Base-by-base conservation (phyloP, 306 rosid species). In the Lathyrus oleraceus region DNA sequence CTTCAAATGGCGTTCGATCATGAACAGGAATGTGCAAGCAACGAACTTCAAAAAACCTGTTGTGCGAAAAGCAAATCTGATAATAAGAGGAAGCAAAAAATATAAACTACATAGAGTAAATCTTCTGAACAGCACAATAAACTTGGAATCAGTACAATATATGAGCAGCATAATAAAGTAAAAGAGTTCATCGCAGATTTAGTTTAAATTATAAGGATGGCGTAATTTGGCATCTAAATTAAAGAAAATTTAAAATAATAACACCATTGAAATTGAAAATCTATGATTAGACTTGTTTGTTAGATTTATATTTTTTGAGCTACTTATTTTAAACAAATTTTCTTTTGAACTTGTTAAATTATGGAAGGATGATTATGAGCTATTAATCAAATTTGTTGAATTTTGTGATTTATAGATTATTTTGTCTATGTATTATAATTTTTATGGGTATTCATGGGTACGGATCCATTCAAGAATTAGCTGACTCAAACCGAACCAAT, bases 1-100 rank as follows among this genome's bases (percentile, higher is more conserved):
- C 99, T 94, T 94, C 91, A 79, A 94, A 91, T 49, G 92, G 90
- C 20, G 96, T 94, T 75, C 88, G 88, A 74, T 94, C 99, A 2
- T 71, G 77, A 67, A 77, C 85, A 45, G 99, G 99, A 71, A 94
- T 83, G 70, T 94, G 95, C 84, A 94, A 80, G 84, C 99, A 94
- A 56, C 86, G 85, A 80, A 94, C 97, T 85, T 91, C 96, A 12
- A 94, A 94, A 69, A 79, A 88, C 89, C 99, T 94, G 88, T 64
- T 74, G 20, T 47, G 14, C 23, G 63, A 43, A 54, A 76, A 70
- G 70, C 9, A 52, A 23, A 47, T 39, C 16, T 32, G 28, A 75
- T 25, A 67, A 74, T 27, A 72, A 48, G 39, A 68, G 51, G 28
- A 61, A 42, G n/a, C 15, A 56, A 64, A 71, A 68, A 36, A 5